Evolutionary conservation across 1,139 yeast genomes (phyloP), one percentile per base, ranked within the genome.

Genomic region (Kodamaea fungicola): DNA sequence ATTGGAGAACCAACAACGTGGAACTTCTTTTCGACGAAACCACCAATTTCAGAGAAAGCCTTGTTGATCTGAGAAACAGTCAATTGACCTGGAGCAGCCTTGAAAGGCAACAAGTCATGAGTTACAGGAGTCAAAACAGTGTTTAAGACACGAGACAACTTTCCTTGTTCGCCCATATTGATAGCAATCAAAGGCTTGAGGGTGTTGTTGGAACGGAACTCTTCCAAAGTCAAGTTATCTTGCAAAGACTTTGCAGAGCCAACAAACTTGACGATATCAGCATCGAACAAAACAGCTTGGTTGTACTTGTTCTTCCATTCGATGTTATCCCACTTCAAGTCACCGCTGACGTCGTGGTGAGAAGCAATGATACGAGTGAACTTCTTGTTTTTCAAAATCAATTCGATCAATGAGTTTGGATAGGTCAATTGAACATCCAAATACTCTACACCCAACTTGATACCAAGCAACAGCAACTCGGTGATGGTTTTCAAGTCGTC

Each of bases 1-100:
- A 90, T 76, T 36, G 97, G 97, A 12, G 72, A 67, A 4, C 98
- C 98, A 45, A 82, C 82, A 45, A 92, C 81, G 64, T 76, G 86
- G 51, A 80, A 87, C 44, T 78, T 71, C 64, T 81, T 76, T 8
- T 68, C 54, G 2, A 59, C 49, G 34, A 73, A 61, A 12, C 81
- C 82, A 25, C 96, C 96, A 49, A 88, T 69, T 32, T 72, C 64
- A n/a, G 76, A 54, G 42, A 71, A 73, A 2, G 81, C 67, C 40
- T 68, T 57, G 58, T 88, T 80, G 47, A 87, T 78, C 52, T 86
- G 78, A 35, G 64, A 55, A 27, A 82, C 61, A 1, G 81, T 68
- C 40, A 88, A 66, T 57, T 83, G 92, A 8, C 95, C 95, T 7
- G 90, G 87, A 1, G 92, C 90, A 21, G 94, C 80, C 29, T 79